Evolutionary conservation across 208 protist genomes (phyloP).

Genomic region (Acanthamoeba triangularis): DNA sequence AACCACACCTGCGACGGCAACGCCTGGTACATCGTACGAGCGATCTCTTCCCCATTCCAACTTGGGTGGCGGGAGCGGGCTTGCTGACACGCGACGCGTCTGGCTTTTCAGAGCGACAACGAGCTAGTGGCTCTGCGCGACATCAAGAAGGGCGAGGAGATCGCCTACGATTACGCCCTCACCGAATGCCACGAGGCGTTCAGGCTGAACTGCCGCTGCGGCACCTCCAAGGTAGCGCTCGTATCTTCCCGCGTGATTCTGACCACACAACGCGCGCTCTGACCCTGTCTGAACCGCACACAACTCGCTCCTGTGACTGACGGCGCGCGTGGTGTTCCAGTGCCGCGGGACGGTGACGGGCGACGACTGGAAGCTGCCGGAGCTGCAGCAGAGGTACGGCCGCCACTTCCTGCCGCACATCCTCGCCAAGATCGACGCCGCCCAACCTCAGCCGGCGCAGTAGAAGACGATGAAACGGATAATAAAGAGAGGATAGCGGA

Average conservation of each 20-base stretch:
- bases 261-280: background rate
- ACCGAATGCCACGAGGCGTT: background rate
- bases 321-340: background rate
- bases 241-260: background rate
- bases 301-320: background rate
- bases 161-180: constrained; percentile 55
- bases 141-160: constrained; percentile 60
- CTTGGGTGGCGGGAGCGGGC: background rate
- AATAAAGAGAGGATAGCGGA: background rate
- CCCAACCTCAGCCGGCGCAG: background rate
- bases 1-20: constrained; percentile 63
- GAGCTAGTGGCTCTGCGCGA: constrained; percentile 35
- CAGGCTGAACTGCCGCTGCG: constrained; percentile 25
- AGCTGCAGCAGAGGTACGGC: constrained; percentile 58
- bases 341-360: background rate
- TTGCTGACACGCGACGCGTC: background rate
- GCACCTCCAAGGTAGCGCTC: background rate
- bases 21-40: constrained; percentile 18
- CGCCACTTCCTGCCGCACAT: constrained; percentile 55
- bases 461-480: background rate
- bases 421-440: constrained; percentile 11
- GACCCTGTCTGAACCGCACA: background rate
- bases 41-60: background rate
- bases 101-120: background rate
- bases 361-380: constrained; percentile 39